Conservation (phyloP, 805 yeast species). For the Priceomyces melissophilus region DNA sequence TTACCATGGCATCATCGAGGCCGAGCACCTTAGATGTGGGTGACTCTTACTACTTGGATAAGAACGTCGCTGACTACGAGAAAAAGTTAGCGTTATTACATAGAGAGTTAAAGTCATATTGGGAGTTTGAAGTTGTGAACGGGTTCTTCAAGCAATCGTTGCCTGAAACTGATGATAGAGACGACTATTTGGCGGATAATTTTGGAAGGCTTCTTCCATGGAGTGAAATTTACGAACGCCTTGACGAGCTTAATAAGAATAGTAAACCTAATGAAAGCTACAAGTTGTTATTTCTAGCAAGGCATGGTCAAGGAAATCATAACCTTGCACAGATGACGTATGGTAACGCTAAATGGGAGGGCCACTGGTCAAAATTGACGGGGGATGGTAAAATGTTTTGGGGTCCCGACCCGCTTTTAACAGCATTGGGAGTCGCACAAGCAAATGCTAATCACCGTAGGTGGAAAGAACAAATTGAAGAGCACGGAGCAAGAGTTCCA, state of each 20-base stretch:
- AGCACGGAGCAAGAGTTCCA: constrained; percentile 32
- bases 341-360: constrained; percentile 46
- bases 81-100: constrained; percentile 9
- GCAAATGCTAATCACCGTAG: constrained; percentile 42
- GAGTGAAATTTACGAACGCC: constrained; percentile 25
- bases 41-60: constrained; percentile 23
- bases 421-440: constrained; percentile 42
- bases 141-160: constrained; percentile 45
- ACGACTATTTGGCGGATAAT: constrained; percentile 36
- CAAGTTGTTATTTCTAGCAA: constrained; percentile 45
- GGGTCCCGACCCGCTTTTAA: constrained; percentile 53
- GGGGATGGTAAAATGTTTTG: constrained; percentile 48
- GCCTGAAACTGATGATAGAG: constrained; percentile 36
- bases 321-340: constrained; percentile 45
- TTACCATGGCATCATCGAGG: constrained; percentile 6
- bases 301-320: constrained; percentile 57
- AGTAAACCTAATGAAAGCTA: constrained; percentile 28
- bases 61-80: constrained; percentile 16
- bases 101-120: constrained; percentile 12
- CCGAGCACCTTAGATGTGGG: constrained; percentile 26
- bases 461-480: constrained; percentile 35
- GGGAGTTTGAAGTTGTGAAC: constrained; percentile 40
- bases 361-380: constrained; percentile 39
- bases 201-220: constrained; percentile 42
- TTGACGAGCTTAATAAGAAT: constrained; percentile 32